Conservation (phyloP, 2,329 filamentous ascomycete species). For the Monilinia fructigena region DNA sequence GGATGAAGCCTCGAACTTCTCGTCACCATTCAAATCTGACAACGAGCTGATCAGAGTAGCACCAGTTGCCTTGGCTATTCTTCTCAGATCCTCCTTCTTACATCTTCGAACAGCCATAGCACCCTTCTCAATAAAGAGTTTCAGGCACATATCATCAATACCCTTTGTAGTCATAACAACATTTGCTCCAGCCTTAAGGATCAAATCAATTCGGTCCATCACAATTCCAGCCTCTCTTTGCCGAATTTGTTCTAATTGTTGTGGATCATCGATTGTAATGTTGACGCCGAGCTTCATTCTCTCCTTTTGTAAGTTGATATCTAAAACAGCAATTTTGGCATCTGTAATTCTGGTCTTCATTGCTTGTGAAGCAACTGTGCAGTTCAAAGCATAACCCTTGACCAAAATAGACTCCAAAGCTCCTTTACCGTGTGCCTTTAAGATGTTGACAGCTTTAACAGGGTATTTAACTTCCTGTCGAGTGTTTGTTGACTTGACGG, state of each 20-base stretch:
- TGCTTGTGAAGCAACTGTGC: conserved; percentile 95
- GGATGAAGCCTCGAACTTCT: conserved; percentile 89
- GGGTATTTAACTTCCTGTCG: conserved; percentile 92
- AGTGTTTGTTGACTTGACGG: conserved; percentile 91
- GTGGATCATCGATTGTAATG: conserved; percentile 95
- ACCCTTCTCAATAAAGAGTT: conserved; percentile 90
- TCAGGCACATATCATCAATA: conserved; percentile 93
- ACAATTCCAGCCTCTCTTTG: conserved; percentile 91
- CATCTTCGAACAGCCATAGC: conserved; percentile 94
- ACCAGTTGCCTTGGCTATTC: conserved; percentile 94
- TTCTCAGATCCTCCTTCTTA: conserved; percentile 96
- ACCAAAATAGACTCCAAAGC: conserved; percentile 83
- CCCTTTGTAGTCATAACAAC: conserved; percentile 97
- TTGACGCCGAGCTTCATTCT: conserved; percentile 99
- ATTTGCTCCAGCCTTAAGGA: conserved; percentile 94
- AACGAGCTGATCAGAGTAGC: conserved; percentile 90
- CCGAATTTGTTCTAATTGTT: conserved; percentile 96
- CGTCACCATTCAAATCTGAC: conserved; percentile 95
- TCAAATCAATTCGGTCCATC: conserved; percentile 92
- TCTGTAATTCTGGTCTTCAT: conserved; percentile 92
- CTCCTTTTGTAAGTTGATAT: conserved; percentile 99
- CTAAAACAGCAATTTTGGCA: conserved; percentile 93
- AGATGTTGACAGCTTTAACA: conserved; percentile 97
- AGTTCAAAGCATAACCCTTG: conserved; percentile 97
- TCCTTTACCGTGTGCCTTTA: conserved; percentile 97